Percentiles rank a stretch among this genome's conserved stretches.
Conservation (phyloP, 805 yeast genomes). For the Candida nitratophila region DNA sequence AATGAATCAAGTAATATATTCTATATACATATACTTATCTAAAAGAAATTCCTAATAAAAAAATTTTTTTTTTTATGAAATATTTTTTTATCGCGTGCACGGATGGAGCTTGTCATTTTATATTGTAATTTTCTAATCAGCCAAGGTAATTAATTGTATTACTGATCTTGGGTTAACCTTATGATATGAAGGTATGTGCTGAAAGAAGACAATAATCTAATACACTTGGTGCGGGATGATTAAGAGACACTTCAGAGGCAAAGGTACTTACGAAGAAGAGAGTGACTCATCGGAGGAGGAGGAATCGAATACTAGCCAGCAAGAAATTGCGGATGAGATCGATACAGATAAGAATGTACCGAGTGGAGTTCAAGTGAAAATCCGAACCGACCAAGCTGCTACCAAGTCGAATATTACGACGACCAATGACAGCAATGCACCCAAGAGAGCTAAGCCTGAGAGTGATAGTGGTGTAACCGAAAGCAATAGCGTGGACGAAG, state of each 20-base stretch:
- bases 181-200: too few relatives aligned
- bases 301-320: not conserved
- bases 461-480: not conserved
- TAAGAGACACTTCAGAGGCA: conserved; percentile 1
- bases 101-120: not conserved
- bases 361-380: not conserved
- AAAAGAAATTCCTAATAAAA: not conserved
- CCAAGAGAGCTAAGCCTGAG: not conserved
- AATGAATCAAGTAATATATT: not conserved
- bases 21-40: too few relatives aligned
- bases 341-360: not conserved
- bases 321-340: not conserved
- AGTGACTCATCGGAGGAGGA: conserved; percentile 1
- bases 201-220: not conserved
- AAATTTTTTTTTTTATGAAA: not conserved
- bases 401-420: too few relatives aligned
- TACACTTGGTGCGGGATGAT: not conserved
- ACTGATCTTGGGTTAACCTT: too few relatives aligned
- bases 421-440: too few relatives aligned
- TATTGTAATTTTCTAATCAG: too few relatives aligned
- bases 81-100: not conserved
- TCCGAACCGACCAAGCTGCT: too few relatives aligned
- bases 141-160: too few relatives aligned
- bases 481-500: not conserved
- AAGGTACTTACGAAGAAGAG: conserved; percentile 1